Percentiles rank a stretch among this genome's conserved stretches.
phyloP scores from a whole-genome alignment of 2,329 filamentous ascomycete species.

The Xylariaceae sp. region DNA sequence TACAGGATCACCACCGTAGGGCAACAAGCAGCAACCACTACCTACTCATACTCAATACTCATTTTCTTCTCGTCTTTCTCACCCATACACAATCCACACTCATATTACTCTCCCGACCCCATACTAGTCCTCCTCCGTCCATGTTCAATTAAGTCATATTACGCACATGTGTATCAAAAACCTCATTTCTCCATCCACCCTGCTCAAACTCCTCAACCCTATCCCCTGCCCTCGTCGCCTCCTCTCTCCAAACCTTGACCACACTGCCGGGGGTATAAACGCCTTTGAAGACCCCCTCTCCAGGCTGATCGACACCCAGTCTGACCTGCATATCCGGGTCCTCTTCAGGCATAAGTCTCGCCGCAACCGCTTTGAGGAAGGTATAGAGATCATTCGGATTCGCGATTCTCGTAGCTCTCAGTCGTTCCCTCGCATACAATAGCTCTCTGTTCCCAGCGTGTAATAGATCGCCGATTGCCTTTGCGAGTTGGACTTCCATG shows the following conservation, averaged over 20 bases:
- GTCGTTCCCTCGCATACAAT: conserved; percentile 78
- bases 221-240: conserved; percentile 68
- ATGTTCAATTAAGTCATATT: conserved; percentile 8
- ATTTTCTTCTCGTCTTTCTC: too few relatives aligned
- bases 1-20: too few relatives aligned
- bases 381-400: conserved; percentile 76
- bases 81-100: too few relatives aligned
- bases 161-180: conserved; percentile 58
- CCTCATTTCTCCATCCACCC: conserved; percentile 54
- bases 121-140: too few relatives aligned
- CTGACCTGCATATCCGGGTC: conserved; percentile 75
- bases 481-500: conserved; percentile 73
- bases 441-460: conserved; percentile 80
- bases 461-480: conserved; percentile 66
- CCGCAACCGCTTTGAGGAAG: conserved; percentile 79
- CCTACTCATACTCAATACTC: too few relatives aligned
- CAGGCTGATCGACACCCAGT: conserved; percentile 62
- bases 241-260: conserved; percentile 84
- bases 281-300: conserved; percentile 67
- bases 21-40: too few relatives aligned
- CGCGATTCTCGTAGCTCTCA: conserved; percentile 81
- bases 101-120: too few relatives aligned
- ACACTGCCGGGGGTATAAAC: conserved; percentile 87
- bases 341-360: conserved; percentile 67
- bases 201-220: conserved; percentile 60